A percentile compares a stretch with the other conserved stretches of the same genome.
phyloP scores from a whole-genome alignment of 495 filamentous ascomycete genomes.

The Viridothelium virens region DNA sequence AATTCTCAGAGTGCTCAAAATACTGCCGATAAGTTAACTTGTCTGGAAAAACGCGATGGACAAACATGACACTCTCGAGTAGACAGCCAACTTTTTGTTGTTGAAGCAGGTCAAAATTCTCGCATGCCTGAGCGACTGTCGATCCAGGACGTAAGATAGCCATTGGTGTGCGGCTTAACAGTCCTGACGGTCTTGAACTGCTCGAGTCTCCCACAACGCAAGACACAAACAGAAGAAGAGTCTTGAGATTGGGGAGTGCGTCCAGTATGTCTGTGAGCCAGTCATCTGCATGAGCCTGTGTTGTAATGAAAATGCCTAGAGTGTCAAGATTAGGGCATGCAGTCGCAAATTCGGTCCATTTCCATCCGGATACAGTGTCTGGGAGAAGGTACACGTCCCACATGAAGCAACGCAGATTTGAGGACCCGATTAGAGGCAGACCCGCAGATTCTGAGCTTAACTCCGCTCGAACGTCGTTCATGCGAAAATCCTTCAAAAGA shows the following conservation, averaged over 20 bases:
- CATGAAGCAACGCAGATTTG: neutral
- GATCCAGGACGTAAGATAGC: neutral
- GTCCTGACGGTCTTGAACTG: no score
- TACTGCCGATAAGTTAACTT: no score
- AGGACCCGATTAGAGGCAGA: neutral
- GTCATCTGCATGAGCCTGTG: neutral
- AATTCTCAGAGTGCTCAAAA: neutral
- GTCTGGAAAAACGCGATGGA: neutral
- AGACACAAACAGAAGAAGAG: neutral
- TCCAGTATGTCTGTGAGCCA: neutral
- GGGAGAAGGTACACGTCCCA: neutral
- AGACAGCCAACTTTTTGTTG: neutral
- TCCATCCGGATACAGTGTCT: neutral
- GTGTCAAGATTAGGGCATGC: neutral
- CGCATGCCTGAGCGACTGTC: neutral
- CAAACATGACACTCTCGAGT: neutral
- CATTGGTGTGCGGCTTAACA: no score
- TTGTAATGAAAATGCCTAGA: neutral
- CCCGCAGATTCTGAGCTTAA: neutral
- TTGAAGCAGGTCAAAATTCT: neutral
- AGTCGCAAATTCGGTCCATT: neutral
- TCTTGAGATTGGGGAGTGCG: neutral
- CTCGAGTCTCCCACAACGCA: neutral
- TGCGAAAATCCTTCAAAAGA: neutral
- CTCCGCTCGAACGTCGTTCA: neutral